A percentile compares a stretch with the other conserved stretches of the same genome.
Evolutionary conservation across 495 filamentous ascomycete genomes (phyloP).

Genomic region (Penicilliopsis zonata): DNA sequence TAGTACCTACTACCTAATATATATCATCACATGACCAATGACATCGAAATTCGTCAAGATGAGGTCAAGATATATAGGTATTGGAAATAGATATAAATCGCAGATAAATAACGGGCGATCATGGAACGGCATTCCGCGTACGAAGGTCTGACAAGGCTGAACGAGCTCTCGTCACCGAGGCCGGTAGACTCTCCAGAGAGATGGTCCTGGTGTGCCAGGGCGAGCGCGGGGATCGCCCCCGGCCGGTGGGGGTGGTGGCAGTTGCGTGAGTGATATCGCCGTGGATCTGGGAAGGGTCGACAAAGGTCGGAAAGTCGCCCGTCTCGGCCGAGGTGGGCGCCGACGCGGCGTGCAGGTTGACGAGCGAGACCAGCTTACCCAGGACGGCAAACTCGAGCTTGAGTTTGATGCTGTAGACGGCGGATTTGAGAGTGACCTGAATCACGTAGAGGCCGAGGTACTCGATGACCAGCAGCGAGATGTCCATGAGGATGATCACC

Average conservation of each 20-base stretch:
- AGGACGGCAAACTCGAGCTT: conserved; percentile 33
- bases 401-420: conserved; percentile 38
- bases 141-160: not conserved
- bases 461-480: conserved; percentile 20
- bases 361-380: conserved; percentile 23
- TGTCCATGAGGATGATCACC: conserved; percentile 23
- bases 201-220: not conserved
- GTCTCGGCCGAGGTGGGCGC: conserved; percentile 22
- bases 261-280: conserved; percentile 25
- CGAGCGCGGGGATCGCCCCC: too few species aligned
- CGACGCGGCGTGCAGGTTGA: conserved; percentile 14
- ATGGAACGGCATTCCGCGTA: too few species aligned
- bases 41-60: too few species aligned
- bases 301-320: conserved; percentile 26
- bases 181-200: not conserved
- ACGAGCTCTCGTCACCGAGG: not conserved
- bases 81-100: too few species aligned
- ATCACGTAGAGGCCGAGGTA: conserved; percentile 19
- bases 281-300: conserved; percentile 23
- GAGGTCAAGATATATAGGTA: too few species aligned
- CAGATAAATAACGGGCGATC: too few species aligned
- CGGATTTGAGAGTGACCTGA: conserved; percentile 26
- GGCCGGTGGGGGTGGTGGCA: too few species aligned
- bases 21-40: too few species aligned
- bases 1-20: too few species aligned